phyloP scores from a whole-genome alignment of 2,329 filamentous ascomycete genomes.

The Onygenales sp. region DNA sequence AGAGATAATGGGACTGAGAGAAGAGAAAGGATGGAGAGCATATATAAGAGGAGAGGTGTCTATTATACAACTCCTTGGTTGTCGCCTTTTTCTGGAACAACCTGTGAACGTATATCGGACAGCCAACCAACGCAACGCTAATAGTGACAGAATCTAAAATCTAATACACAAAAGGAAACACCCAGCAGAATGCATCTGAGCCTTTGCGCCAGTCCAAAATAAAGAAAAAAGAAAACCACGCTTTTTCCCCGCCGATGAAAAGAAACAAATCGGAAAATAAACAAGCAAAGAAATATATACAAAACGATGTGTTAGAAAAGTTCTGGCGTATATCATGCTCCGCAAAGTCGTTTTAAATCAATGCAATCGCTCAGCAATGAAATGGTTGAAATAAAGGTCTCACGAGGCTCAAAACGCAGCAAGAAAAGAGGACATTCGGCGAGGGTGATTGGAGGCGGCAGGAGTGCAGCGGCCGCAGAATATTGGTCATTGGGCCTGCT shows the following conservation, averaged over 20 bases:
- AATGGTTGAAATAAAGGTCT: conserved; percentile 8
- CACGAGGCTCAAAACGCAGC: not conserved
- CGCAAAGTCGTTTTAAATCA: not conserved
- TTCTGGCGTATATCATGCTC: no score
- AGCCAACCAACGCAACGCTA: not conserved
- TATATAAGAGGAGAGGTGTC: no score
- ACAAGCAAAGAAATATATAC: not conserved
- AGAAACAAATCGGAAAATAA: no score
- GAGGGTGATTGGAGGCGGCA: not conserved
- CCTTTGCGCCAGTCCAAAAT: not conserved
- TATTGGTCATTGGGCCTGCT: conserved; percentile 10
- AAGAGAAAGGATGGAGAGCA: no score
- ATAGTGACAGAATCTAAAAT: not conserved
- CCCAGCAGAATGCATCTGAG: not conserved
- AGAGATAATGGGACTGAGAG: no score
- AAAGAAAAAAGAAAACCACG: not conserved
- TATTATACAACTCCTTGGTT: no score
- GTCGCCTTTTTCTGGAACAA: no score
- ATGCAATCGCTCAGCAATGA: conserved; percentile 20
- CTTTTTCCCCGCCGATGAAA: not conserved
- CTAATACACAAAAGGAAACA: not conserved
- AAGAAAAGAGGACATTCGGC: not conserved
- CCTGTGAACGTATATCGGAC: no score
- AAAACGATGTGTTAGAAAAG: not conserved
- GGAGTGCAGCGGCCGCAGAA: not conserved